Evolutionary conservation across 1,284 basidiomycete genomes (phyloP).

Genomic region (Amylostereum areolatum): DNA sequence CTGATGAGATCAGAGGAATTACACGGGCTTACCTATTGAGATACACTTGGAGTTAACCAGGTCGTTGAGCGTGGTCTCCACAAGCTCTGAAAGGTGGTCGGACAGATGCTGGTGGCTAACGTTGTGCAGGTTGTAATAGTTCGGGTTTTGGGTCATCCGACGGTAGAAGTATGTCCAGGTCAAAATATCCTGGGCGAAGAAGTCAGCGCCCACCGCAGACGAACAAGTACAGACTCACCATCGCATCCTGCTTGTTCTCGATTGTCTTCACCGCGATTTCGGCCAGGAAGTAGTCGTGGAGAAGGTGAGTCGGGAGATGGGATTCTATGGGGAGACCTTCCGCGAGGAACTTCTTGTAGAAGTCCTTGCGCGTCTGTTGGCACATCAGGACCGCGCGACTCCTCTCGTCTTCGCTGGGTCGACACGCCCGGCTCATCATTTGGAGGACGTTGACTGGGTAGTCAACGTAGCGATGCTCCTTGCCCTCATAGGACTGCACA

Average conservation of each 20-base stretch:
- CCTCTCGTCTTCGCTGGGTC: slow-evolving; percentile 79
- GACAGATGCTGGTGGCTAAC: slow-evolving; percentile 91
- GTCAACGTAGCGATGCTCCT: slow-evolving; percentile 95
- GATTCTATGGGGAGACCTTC: slow-evolving; percentile 98
- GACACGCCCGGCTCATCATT: slow-evolving; percentile 97
- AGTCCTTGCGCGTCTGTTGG: slow-evolving; percentile 94
- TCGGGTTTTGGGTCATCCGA: slow-evolving; percentile 91
- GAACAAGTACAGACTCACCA: slow-evolving; percentile 45
- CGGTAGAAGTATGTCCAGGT: slow-evolving; percentile 98
- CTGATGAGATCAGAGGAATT: not conserved
- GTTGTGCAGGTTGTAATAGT: slow-evolving; percentile 93
- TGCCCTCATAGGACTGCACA: slow-evolving; percentile 92
- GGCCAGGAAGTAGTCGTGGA: slow-evolving; percentile 97
- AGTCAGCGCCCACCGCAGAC: not conserved
- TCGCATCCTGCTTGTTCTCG: slow-evolving; percentile 96
- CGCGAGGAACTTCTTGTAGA: slow-evolving; percentile 97
- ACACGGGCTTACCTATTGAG: slow-evolving; percentile 61
- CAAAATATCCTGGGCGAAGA: slow-evolving; percentile 64
- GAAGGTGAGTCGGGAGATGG: slow-evolving; percentile 78
- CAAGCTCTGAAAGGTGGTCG: slow-evolving; percentile 92
- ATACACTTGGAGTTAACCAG: slow-evolving; percentile 95
- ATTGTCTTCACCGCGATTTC: slow-evolving; percentile 99
- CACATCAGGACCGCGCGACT: slow-evolving; percentile 95
- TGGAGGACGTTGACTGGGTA: slow-evolving; percentile 97
- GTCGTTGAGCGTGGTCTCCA: slow-evolving; percentile 89